Evolutionary conservation across 805 yeast genomes (phyloP).

Genomic region (Candida cerambycidarum): DNA sequence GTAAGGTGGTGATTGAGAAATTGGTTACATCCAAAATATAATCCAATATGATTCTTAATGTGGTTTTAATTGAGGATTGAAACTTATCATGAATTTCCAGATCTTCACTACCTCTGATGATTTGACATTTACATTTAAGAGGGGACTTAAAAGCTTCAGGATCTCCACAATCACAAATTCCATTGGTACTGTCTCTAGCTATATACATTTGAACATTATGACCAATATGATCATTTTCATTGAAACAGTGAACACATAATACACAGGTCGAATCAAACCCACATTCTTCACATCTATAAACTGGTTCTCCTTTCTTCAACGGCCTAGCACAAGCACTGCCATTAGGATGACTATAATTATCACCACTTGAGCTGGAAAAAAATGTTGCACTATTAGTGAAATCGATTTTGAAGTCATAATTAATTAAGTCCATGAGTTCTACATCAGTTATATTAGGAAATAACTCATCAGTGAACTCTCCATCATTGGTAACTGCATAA

Average conservation of each 20-base stretch:
- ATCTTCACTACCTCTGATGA: constrained; percentile 5
- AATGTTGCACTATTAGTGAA: constrained; percentile 15
- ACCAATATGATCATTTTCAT: constrained; percentile 61
- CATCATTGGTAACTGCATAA: constrained; percentile 37
- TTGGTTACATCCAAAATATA: constrained; percentile 45
- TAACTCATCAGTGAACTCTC: constrained; percentile 29
- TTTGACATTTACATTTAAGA: constrained; percentile 51
- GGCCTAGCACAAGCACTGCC: constrained; percentile 71
- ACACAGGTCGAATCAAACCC: constrained; percentile 80
- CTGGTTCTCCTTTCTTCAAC: constrained; percentile 60
- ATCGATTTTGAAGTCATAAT: constrained; percentile 12
- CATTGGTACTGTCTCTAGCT: constrained; percentile 48
- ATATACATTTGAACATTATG: constrained; percentile 61
- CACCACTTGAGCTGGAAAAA: constrained; percentile 6
- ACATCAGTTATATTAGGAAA: constrained; percentile 31
- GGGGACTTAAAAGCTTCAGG: constrained; percentile 56
- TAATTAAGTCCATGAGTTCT: constrained; percentile 17
- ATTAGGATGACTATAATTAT: constrained; percentile 41
- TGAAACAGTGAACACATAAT: constrained; percentile 70
- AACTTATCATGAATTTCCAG: constrained; percentile 16
- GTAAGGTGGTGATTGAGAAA: constrained; percentile 38
- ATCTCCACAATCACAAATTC: constrained; percentile 77
- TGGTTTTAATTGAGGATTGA: constrained; percentile 18
- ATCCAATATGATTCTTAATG: constrained; percentile 39
- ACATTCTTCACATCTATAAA: constrained; percentile 74